Conservation (phyloP, 306 rosid genomes). For the Vachellia pachyceras region DNA sequence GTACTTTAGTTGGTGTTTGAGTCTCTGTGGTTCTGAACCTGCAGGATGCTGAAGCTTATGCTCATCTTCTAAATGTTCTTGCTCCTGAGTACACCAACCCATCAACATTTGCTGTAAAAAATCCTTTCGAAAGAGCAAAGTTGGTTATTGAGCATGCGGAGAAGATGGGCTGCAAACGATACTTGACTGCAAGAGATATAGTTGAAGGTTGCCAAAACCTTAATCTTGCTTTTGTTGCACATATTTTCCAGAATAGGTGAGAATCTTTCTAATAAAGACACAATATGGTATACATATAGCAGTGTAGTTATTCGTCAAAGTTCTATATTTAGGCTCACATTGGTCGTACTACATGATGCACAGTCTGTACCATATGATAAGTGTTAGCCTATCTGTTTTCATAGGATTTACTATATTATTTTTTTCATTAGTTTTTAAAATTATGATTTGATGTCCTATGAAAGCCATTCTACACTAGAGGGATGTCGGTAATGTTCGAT, state of each 20-base stretch:
- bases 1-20: constrained; percentile 21
- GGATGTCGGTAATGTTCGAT: neutral
- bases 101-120: constrained; percentile 71
- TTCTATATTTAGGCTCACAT: neutral
- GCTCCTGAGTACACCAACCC: constrained; percentile 90
- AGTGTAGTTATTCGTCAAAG: neutral
- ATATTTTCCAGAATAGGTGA: constrained; percentile 95
- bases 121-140: constrained; percentile 82
- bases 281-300: neutral
- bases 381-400: neutral
- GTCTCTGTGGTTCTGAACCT: constrained; percentile 32
- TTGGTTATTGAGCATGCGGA: constrained; percentile 92
- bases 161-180: constrained; percentile 95
- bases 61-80: constrained; percentile 88
- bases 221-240: constrained; percentile 97
- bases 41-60: constrained; percentile 97
- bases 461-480: neutral
- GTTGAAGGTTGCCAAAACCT: constrained; percentile 99
- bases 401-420: too few relatives aligned
- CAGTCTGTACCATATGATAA: neutral
- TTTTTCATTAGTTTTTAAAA: neutral
- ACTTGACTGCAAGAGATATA: constrained; percentile 89
- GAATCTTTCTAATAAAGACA: constrained; percentile 28
- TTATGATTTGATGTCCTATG: neutral
- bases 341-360: neutral